phyloP scores from a whole-genome alignment of 352 stramenopile species.

The Sclerospora graminicola region DNA sequence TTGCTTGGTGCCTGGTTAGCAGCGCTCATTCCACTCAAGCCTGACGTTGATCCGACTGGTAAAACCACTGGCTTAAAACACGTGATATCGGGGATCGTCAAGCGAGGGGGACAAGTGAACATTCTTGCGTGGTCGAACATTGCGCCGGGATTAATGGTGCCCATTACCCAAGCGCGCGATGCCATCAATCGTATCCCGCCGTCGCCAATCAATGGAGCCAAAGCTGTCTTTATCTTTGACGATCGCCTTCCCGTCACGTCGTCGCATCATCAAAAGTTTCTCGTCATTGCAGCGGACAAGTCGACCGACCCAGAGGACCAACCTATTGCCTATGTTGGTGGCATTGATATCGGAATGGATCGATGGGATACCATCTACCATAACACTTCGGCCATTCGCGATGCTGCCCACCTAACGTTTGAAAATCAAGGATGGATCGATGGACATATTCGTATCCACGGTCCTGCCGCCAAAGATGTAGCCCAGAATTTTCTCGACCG shows the following conservation, averaged over 20 bases:
- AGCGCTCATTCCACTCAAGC: slow-evolving; percentile 25
- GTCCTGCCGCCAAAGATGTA: slow-evolving; percentile 35
- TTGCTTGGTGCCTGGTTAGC: slow-evolving; percentile 28
- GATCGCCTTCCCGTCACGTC: slow-evolving; percentile 23
- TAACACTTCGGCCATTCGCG: slow-evolving; percentile 28
- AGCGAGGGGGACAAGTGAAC: slow-evolving; percentile 23
- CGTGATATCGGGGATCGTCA: slow-evolving; percentile 18
- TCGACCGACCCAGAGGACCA: slow-evolving; percentile 5
- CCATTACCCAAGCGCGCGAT: slow-evolving; percentile 26
- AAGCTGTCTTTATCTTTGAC: slow-evolving; percentile 35
- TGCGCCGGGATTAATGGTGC: background rate
- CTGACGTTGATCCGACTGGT: slow-evolving; percentile 10
- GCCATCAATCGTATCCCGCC: slow-evolving; percentile 26
- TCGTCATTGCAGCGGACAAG: slow-evolving; percentile 16
- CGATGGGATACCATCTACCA: slow-evolving; percentile 50
- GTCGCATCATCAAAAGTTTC: slow-evolving; percentile 43
- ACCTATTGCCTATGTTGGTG: slow-evolving; percentile 36
- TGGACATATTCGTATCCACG: slow-evolving; percentile 29
- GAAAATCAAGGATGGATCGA: slow-evolving; percentile 48
- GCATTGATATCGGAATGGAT: slow-evolving; percentile 38
- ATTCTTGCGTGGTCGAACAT: slow-evolving; percentile 38
- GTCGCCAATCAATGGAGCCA: slow-evolving; percentile 11
- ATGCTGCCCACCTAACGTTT: slow-evolving; percentile 15
- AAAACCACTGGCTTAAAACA: slow-evolving; percentile 16
- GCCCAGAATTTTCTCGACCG: slow-evolving; percentile 38